These are phyloP conservation scores for Aspergillus egyptiacus DNA, from an alignment of 495 filamentous ascomycete species.

Conservation along the genomic window DNA sequence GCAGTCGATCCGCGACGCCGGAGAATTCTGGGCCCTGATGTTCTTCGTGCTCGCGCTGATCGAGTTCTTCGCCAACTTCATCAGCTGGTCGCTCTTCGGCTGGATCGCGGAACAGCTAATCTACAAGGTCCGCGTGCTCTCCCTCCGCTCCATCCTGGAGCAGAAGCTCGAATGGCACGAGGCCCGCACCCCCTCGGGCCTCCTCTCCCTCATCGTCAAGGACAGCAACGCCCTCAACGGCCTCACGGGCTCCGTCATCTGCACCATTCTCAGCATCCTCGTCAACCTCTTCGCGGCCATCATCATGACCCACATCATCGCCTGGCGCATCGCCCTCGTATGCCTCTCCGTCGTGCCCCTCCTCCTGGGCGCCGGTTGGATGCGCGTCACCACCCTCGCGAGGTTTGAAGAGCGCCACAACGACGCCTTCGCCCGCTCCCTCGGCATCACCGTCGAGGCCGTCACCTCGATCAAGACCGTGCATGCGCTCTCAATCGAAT, in stretches of 20 bases:
- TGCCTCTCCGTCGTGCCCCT: slow-evolving; percentile 36
- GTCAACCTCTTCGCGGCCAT: slow-evolving; percentile 35
- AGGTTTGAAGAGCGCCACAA: slow-evolving; percentile 55
- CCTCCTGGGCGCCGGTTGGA: slow-evolving; percentile 38
- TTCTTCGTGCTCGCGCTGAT: slow-evolving; percentile 50
- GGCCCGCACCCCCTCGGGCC: slow-evolving; percentile 37
- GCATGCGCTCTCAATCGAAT: slow-evolving; percentile 44
- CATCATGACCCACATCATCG: slow-evolving; percentile 33
- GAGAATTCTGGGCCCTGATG: slow-evolving; percentile 46
- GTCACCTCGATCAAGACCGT: slow-evolving; percentile 48
- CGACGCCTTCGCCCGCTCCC: slow-evolving; percentile 44
- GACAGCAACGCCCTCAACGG: slow-evolving; percentile 44
- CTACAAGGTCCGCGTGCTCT: slow-evolving; percentile 42
- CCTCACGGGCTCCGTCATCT: slow-evolving; percentile 40
- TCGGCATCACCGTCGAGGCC: slow-evolving; percentile 46
- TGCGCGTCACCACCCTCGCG: slow-evolving; percentile 48
- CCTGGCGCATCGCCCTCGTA: slow-evolving; percentile 40
- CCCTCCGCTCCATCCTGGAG: slow-evolving; percentile 43
- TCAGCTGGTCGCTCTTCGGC: slow-evolving; percentile 44
- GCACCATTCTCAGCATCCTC: slow-evolving; percentile 40
- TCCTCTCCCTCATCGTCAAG: slow-evolving; percentile 44
- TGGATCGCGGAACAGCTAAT: slow-evolving; percentile 47
- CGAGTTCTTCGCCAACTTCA: slow-evolving; percentile 46
- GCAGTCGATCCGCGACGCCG: slow-evolving; percentile 29
- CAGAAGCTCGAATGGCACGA: slow-evolving; percentile 50